Conservation (phyloP, 441 rosid genomes). For the Gossypium lobatum region DNA sequence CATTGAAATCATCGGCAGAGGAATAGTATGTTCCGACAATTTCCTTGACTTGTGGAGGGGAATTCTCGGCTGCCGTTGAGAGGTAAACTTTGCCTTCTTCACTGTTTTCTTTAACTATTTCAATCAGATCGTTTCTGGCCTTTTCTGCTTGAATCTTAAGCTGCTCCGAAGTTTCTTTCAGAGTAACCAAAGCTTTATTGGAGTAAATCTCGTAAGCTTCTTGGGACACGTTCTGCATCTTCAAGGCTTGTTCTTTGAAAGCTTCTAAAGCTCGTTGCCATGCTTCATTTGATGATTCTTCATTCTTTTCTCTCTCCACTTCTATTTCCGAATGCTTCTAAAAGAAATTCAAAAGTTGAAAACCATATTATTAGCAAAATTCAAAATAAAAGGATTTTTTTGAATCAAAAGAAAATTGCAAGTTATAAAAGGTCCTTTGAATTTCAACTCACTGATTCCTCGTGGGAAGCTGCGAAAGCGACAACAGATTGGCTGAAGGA, state of each 20-base stretch:
- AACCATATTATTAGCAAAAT: not conserved
- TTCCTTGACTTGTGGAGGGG: constrained; percentile 77
- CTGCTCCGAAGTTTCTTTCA: constrained; percentile 65
- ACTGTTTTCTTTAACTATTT: constrained; percentile 51
- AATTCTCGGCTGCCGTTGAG: constrained; percentile 53
- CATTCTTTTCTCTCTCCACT: constrained; percentile 46
- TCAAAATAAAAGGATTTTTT: not conserved
- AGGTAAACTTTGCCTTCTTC: constrained; percentile 65
- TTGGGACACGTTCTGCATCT: constrained; percentile 66
- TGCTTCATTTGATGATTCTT: constrained; percentile 36
- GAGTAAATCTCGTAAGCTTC: constrained; percentile 71
- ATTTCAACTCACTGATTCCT: constrained; percentile 52
- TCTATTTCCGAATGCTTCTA: constrained; percentile 54
- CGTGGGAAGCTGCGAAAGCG: constrained; percentile 51
- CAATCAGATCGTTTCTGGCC: constrained; percentile 55
- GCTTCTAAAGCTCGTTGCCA: constrained; percentile 70
- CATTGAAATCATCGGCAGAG: constrained; percentile 52
- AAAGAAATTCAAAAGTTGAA: not conserved
- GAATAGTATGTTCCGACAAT: constrained; percentile 56
- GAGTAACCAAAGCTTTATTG: constrained; percentile 44
- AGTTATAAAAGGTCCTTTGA: not conserved
- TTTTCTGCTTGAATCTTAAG: constrained; percentile 72
- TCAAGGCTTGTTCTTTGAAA: constrained; percentile 69
- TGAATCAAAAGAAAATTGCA: not conserved
- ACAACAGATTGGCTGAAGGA: constrained; percentile 27